Percentiles rank a stretch among this genome's conserved stretches.
phyloP scores from a whole-genome alignment of 2,329 filamentous ascomycete species.

The Monosporascus cannonballus region DNA sequence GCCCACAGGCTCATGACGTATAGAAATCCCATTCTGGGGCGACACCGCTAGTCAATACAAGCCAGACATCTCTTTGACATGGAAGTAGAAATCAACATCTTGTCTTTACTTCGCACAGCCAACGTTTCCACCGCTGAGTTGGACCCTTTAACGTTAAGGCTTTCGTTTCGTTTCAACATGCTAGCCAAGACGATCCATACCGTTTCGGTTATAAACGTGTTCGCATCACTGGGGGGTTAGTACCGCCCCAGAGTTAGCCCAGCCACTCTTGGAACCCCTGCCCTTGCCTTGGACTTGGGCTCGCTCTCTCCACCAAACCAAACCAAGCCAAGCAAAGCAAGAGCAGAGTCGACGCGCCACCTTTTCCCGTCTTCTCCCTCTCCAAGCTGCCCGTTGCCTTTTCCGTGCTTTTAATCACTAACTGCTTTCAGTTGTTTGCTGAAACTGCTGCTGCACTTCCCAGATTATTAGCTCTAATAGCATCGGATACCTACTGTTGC shows the following conservation, averaged over 20 bases:
- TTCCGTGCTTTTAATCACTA: background rate
- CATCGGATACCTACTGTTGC: background rate
- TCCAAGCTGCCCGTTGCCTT: background rate
- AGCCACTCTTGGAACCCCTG: background rate
- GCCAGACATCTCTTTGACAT: too few relatives aligned
- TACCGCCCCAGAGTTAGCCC: background rate
- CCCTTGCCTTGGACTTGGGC: background rate
- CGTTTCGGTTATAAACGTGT: background rate
- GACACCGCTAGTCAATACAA: too few relatives aligned
- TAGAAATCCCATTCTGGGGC: too few relatives aligned
- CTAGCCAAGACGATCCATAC: background rate
- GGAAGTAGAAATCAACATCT: too few relatives aligned
- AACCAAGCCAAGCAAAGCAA: constrained; percentile 2
- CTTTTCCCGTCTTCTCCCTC: constrained; percentile 2
- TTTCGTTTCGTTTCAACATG: background rate
- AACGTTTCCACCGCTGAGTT: too few relatives aligned
- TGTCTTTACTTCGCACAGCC: too few relatives aligned
- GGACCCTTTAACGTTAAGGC: background rate
- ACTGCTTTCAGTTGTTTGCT: constrained; percentile 1
- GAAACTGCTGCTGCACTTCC: background rate
- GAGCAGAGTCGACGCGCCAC: constrained; percentile 5
- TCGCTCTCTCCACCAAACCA: background rate
- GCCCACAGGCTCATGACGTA: too few relatives aligned
- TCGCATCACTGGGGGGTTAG: background rate
- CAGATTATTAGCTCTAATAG: background rate